A percentile compares a stretch with the other conserved stretches of the same genome.
phyloP scores from a whole-genome alignment of 176 grass and related monocot species.

The Oryza brachyantha region DNA sequence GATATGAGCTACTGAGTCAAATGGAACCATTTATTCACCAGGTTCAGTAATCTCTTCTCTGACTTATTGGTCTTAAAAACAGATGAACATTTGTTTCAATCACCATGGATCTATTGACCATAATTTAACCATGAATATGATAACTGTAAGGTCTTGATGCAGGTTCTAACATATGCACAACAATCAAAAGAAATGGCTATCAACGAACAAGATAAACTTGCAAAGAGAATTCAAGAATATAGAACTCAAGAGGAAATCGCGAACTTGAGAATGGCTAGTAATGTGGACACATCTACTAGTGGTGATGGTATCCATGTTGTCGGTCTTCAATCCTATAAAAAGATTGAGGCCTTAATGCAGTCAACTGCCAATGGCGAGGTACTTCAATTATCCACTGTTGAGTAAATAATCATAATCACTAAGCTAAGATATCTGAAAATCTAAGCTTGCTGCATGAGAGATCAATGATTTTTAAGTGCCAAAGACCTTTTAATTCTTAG shows the following conservation, averaged over 20 bases:
- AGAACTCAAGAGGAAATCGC: slow-evolving; percentile 86
- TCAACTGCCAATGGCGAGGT: slow-evolving; percentile 86
- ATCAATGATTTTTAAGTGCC: no score
- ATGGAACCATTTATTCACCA: slow-evolving; percentile 98
- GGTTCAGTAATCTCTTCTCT: slow-evolving; percentile 40
- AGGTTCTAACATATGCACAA: slow-evolving; percentile 96
- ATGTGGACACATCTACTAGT: slow-evolving; percentile 67
- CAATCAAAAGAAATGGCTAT: slow-evolving; percentile 93
- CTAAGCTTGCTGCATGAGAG: not conserved
- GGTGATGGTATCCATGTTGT: slow-evolving; percentile 93
- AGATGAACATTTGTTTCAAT: not conserved
- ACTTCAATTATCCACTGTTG: slow-evolving; percentile 23
- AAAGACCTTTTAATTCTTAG: slow-evolving; percentile 5
- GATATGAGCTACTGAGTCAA: slow-evolving; percentile 85
- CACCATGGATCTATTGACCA: not conserved
- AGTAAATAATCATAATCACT: slow-evolving; percentile 14
- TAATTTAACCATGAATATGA: slow-evolving; percentile 17
- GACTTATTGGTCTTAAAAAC: slow-evolving; percentile 23
- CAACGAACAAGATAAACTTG: slow-evolving; percentile 88
- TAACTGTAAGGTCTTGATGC: slow-evolving; percentile 44
- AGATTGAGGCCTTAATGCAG: slow-evolving; percentile 92
- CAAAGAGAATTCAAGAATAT: slow-evolving; percentile 93
- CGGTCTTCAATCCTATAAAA: slow-evolving; percentile 89
- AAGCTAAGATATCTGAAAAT: slow-evolving; percentile 1
- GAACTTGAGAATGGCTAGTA: slow-evolving; percentile 72